Percentiles rank a stretch among this genome's conserved stretches.
Conservation (phyloP, 148 eudicot species). For the Oxyria digyna region DNA sequence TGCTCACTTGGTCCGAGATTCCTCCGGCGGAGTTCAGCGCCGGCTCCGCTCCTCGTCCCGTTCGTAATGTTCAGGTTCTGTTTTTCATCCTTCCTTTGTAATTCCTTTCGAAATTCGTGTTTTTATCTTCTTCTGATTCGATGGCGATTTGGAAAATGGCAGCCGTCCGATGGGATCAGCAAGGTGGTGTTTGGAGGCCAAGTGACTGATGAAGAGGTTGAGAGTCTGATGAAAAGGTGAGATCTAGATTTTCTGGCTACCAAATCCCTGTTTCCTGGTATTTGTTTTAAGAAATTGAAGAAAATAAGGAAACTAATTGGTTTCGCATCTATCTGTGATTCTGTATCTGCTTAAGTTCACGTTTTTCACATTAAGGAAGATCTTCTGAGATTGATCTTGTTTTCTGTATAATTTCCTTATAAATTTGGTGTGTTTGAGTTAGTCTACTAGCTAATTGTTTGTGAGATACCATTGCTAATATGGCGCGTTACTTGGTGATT, state of each 20-base stretch:
- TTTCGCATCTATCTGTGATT: neutral
- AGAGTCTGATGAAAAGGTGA: slow-evolving; percentile 12
- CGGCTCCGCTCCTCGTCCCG: slow-evolving; percentile 11
- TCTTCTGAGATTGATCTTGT: neutral
- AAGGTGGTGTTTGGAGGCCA: slow-evolving; percentile 19
- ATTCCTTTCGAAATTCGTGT: neutral
- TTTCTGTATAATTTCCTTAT: neutral
- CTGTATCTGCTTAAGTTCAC: neutral
- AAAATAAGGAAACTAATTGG: neutral
- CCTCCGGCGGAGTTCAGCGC: slow-evolving; percentile 10
- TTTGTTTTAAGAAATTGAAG: neutral
- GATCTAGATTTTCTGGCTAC: slow-evolving; percentile 1
- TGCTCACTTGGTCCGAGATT: slow-evolving; percentile 14
- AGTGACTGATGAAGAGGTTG: slow-evolving; percentile 17
- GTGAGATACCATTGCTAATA: neutral
- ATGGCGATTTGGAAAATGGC: slow-evolving; percentile 3
- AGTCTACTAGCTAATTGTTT: neutral
- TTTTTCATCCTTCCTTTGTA: neutral
- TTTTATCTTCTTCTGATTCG: neutral
- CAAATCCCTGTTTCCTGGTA: neutral
- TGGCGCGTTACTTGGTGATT: neutral
- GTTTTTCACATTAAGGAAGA: neutral
- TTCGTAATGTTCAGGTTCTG: slow-evolving; percentile 14
- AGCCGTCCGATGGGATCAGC: slow-evolving; percentile 18
- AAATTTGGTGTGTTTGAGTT: neutral